phyloP scores from a whole-genome alignment of 495 filamentous ascomycete genomes.

The Aspergillus cavernicola region DNA sequence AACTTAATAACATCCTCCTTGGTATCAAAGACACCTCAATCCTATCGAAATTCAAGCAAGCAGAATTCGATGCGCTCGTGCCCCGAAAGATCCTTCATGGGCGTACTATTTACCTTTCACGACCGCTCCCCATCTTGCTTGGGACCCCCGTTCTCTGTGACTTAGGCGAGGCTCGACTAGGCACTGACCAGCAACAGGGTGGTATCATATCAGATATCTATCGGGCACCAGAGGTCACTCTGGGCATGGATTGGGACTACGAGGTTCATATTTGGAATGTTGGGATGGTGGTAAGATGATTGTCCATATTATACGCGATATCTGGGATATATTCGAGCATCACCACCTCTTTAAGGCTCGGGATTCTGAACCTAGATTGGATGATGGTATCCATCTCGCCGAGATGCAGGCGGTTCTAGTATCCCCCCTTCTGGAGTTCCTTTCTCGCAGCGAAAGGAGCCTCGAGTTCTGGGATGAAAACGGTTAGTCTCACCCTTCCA shows the following conservation, averaged over 20 bases:
- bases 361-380: constrained; percentile 31
- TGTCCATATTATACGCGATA: constrained; percentile 20
- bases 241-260: constrained; percentile 34
- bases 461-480: constrained; percentile 22
- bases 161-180: constrained; percentile 28
- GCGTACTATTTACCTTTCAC: constrained; percentile 24
- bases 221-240: constrained; percentile 38
- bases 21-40: constrained; percentile 29
- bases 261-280: constrained; percentile 42
- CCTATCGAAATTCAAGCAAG: constrained; percentile 23
- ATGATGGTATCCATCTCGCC: constrained; percentile 38
- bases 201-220: constrained; percentile 35
- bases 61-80: constrained; percentile 23
- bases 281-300: constrained; percentile 40
- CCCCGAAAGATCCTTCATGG: constrained; percentile 22
- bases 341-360: constrained; percentile 35
- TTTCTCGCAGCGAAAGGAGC: constrained; percentile 24
- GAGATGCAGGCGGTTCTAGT: constrained; percentile 40
- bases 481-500: background rate
- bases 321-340: constrained; percentile 44
- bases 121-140: constrained; percentile 18
- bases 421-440: constrained; percentile 30
- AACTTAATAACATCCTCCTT: constrained; percentile 30
- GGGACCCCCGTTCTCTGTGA: constrained; percentile 27
- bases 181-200: constrained; percentile 25